Percentiles rank a stretch among this genome's conserved stretches.
These are phyloP conservation scores for Phaeotremella fagi DNA, from an alignment of 768 basidiomycete genomes.

Conservation along the genomic window DNA sequence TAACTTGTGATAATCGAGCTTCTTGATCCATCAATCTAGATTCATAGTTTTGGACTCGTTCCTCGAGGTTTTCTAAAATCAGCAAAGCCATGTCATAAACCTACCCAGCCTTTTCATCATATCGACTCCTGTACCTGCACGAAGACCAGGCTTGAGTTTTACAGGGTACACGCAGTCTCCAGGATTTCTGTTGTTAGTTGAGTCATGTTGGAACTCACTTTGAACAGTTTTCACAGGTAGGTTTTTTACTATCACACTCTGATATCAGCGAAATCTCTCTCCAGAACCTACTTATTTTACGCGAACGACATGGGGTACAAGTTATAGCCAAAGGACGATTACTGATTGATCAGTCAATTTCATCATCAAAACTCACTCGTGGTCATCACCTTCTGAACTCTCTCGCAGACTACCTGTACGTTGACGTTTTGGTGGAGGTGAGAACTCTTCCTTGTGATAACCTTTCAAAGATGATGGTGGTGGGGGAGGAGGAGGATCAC, in stretches of 20 bases:
- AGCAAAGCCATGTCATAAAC: background rate
- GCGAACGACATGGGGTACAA: slow-evolving; percentile 30
- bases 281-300: slow-evolving; percentile 30
- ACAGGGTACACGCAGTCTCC: slow-evolving; percentile 39
- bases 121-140: slow-evolving; percentile 42
- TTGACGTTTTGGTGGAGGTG: background rate
- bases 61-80: slow-evolving; percentile 34
- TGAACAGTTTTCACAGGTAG: slow-evolving; percentile 22
- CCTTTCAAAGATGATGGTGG: background rate
- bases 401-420: background rate
- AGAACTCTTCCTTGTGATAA: background rate
- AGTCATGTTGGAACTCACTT: slow-evolving; percentile 8
- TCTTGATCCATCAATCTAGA: slow-evolving; percentile 32
- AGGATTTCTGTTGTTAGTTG: slow-evolving; percentile 22
- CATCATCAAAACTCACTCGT: background rate
- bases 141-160: slow-evolving; percentile 43
- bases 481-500: background rate
- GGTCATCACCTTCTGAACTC: background rate
- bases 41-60: slow-evolving; percentile 28
- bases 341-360: background rate
- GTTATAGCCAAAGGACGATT: slow-evolving; percentile 29
- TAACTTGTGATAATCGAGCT: slow-evolving; percentile 14
- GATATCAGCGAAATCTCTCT: background rate
- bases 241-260: slow-evolving; percentile 39
- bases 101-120: slow-evolving; percentile 40